These are phyloP conservation scores for Hibiscus syriacus DNA, from an alignment of 345 rosid species.

Conservation along the genomic window DNA sequence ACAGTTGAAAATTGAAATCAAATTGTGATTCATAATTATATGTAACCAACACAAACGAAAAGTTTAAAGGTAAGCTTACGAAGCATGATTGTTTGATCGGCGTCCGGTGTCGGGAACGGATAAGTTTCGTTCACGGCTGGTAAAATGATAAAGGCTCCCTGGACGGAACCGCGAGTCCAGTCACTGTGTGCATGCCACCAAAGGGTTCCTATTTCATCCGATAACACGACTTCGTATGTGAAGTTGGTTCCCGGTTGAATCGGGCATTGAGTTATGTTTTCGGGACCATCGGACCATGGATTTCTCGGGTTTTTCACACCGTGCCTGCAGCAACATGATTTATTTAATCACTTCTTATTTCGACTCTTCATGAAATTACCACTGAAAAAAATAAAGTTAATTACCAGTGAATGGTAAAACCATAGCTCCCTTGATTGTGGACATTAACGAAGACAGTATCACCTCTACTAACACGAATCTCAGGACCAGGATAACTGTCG, in stretches of 20 bases:
- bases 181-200: constrained; percentile 63
- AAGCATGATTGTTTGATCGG: constrained; percentile 27
- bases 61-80: not conserved
- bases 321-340: not conserved
- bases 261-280: constrained; percentile 41
- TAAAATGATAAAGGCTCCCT: constrained; percentile 31
- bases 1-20: not conserved
- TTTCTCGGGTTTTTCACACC: constrained; percentile 38
- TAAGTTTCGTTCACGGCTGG: constrained; percentile 13
- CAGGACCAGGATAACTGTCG: constrained; percentile 39
- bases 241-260: constrained; percentile 32
- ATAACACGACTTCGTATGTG: constrained; percentile 24
- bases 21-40: not conserved
- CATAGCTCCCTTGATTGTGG: constrained; percentile 36
- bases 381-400: not conserved
- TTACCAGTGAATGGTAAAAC: constrained; percentile 24
- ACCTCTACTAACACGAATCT: constrained; percentile 29
- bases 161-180: constrained; percentile 37
- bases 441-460: constrained; percentile 38
- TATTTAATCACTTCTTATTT: not conserved
- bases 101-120: constrained; percentile 25
- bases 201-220: constrained; percentile 37
- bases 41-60: not conserved
- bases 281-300: constrained; percentile 55
- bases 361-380: not conserved